Evolutionary conservation across 2,329 filamentous ascomycete genomes (phyloP).

Genomic region (Penicillium sp.): DNA sequence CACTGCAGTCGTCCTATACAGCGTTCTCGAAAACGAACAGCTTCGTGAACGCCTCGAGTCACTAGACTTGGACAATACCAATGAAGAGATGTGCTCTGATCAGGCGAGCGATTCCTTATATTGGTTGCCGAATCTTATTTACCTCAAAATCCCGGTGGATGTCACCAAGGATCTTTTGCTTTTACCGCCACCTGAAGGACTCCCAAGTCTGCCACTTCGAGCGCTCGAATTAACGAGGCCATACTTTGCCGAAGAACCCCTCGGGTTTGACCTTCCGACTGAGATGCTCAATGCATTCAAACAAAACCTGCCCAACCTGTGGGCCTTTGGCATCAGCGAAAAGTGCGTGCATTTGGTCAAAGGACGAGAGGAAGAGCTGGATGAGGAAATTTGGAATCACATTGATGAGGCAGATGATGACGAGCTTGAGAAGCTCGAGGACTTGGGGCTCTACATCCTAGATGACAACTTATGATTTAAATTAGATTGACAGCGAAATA

Average conservation of each 20-base stretch:
- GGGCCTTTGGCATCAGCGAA: neutral
- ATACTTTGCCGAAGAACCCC: neutral
- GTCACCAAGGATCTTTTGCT: neutral
- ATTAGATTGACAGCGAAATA: neutral
- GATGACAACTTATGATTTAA: neutral
- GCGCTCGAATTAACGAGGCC: neutral
- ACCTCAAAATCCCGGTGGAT: neutral
- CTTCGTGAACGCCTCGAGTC: neutral
- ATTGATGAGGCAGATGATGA: neutral
- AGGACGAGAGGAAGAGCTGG: neutral
- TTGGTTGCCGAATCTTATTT: neutral
- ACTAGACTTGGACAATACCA: neutral
- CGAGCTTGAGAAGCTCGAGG: neutral
- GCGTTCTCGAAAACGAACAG: neutral
- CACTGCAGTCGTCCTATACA: neutral
- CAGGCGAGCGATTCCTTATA: neutral
- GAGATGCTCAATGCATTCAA: neutral
- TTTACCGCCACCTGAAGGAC: neutral
- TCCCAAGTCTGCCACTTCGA: neutral
- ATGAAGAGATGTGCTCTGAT: neutral
- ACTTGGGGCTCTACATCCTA: neutral
- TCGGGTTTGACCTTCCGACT: neutral
- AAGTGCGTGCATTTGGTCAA: neutral
- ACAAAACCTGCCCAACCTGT: neutral
- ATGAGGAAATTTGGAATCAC: neutral